Base-by-base conservation (phyloP, 208 protist genomes). In the Trypanosoma theileri region DNA sequence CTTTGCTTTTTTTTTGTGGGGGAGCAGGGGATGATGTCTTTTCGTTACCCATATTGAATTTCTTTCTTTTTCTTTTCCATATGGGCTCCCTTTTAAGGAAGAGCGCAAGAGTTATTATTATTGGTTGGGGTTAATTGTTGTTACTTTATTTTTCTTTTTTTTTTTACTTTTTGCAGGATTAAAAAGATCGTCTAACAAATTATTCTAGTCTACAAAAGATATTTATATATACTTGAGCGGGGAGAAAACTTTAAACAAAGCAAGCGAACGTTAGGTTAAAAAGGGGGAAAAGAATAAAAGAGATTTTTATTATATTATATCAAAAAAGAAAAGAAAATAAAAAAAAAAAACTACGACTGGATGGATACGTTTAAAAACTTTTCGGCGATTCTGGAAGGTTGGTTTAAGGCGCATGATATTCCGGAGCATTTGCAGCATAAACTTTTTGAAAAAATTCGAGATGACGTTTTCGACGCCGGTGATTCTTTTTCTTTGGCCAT, bases 391-490 rank as follows among this genome's bases (percentile, higher is more conserved):
- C 59, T 88, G 24, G n/a, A 19, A 13, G 42, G 56, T 11, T 89
- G 83, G 82, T 74, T 85, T 50, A 69, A 69, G 35, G 19, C 52
- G 9, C 61, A 77, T 24, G 45, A 58, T 19, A 19, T 89, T 3
- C 80, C 84, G 0, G 48, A 63, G 19, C 41, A 66, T 13, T 63
- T 89, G 50, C 70, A 75, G 17, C 56, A 56, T 8, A 52, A 55
- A 14, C 70, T 86, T 10, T 80, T 74, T 66, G 64, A 82, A 17
- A 84, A 86, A 54, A 59, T 89, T n/a, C 21, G 58, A 3, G 40
- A 69, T 21, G 51, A 78, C 51, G 41, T 74, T 50, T 84, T 86
- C 57, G 80, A 89, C 61, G 72, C 66, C 0, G 78, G 80, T 21
- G 54, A 7, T 24, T 61, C 50, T 50, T 89, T 89, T 63, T 59